Evolutionary conservation across 2,329 filamentous ascomycete species (phyloP), one percentile per base, ranked within the genome.

Genomic region (Endoconidiophora laricicola): DNA sequence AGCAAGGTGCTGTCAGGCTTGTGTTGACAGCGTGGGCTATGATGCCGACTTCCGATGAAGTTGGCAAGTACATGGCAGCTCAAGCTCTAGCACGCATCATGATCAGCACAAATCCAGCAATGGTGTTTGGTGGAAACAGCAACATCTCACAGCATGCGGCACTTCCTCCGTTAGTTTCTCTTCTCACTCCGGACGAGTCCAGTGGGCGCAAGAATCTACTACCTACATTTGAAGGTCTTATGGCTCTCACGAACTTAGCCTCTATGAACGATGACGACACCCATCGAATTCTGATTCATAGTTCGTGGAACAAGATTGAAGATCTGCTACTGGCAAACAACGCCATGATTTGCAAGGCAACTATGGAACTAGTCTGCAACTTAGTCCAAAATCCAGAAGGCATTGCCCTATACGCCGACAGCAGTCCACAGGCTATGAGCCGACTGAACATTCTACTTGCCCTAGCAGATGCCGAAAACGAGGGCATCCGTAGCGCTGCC

Each of bases 161-260:
- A n/a, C 81, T 96, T 51, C 78, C 85, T 0, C 86, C 90, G 0
- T 74, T 98, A 1, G 65, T 83, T 5, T 78, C 77, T 18, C 81
- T 96, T 49, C 72, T 96, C 14, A 67, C 74, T 0, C 75, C 78
- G 4, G 77, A 83, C 46, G 74, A 78, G 3, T 67, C 69, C 1
- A 68, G 72, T 2, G 76, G 80, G 43, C 76, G 76, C 1, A 76
- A 81, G 47, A 84, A 94, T 62, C 75, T 96, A 12, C 73, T 98
- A 0, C 87, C 91, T 0, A 80, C 83, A 0, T 98, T 96, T 57
- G 91, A 98, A 64, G 74, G 83, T 0, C 73, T 98, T 6, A 82
- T 96, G 62, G 90, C 91, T 0, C 74, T 98, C 36, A 96, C 91
- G 0, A 98, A 98, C 58, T 75, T 98, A 6, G 91, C 90, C 0